Conservation (phyloP, 108 stramenopile species). For the Cyclotella atomus region DNA sequence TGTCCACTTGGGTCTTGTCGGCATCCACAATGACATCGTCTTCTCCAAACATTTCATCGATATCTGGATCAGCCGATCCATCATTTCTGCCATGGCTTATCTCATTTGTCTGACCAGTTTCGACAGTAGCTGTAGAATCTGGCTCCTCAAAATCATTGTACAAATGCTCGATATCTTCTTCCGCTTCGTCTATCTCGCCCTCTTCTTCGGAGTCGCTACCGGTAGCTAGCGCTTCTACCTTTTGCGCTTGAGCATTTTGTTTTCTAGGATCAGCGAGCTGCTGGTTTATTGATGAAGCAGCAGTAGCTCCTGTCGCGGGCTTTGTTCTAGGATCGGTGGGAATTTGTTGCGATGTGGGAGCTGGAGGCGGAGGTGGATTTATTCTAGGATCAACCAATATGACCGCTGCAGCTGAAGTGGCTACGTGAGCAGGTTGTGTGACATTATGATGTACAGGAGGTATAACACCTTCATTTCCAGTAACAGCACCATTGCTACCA, state of each 20-base stretch:
- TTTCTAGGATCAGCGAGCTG: not conserved
- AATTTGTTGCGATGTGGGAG: not conserved
- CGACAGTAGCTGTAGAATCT: not conserved
- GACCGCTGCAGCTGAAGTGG: no score
- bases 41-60: constrained; percentile 41
- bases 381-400: not conserved
- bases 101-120: not conserved
- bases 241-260: not conserved
- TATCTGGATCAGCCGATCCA: constrained; percentile 13
- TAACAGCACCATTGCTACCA: not conserved
- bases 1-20: not conserved
- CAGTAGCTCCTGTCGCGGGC: not conserved
- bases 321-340: not conserved
- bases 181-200: constrained; percentile 45
- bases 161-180: constrained; percentile 41
- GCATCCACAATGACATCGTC: not conserved
- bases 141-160: constrained; percentile 48
- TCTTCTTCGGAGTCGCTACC: constrained; percentile 46
- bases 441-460: not conserved
- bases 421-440: no score
- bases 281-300: not conserved
- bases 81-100: not conserved
- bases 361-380: not conserved
- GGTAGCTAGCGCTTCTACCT: not conserved
- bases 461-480: not conserved